A percentile compares a stretch with the other conserved stretches of the same genome.
Evolutionary conservation across 257 asterid species (phyloP).

Genomic region (Solanum microdontum): DNA sequence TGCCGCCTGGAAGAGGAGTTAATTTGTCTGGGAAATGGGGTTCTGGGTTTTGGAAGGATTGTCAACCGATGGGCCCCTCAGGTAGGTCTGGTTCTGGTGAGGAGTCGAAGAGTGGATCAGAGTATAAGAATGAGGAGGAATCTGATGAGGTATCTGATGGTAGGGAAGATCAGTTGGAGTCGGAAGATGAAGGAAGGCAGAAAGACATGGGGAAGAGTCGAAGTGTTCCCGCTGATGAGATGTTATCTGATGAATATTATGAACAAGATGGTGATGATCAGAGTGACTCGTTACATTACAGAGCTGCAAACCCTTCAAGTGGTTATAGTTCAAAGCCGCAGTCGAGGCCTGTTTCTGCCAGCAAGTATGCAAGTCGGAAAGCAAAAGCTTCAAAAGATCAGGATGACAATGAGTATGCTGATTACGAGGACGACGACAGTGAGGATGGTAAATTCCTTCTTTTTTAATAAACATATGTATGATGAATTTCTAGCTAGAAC

Average conservation of each 20-base stretch:
- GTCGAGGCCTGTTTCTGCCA: slow-evolving; percentile 30
- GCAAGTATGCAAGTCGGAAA: slow-evolving; percentile 35
- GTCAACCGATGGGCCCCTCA: slow-evolving; percentile 35
- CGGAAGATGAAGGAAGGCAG: slow-evolving; percentile 41
- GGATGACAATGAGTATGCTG: slow-evolving; percentile 41
- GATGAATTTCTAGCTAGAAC: neutral
- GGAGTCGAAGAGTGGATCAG: slow-evolving; percentile 87
- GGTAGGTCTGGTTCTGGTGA: slow-evolving; percentile 69
- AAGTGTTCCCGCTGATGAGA: slow-evolving; percentile 71
- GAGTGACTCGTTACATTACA: slow-evolving; percentile 50
- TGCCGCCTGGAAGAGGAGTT: slow-evolving; percentile 30
- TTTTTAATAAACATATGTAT: neutral
- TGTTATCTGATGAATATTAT: slow-evolving; percentile 95
- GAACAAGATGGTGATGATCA: slow-evolving; percentile 93
- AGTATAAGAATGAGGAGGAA: slow-evolving; percentile 53
- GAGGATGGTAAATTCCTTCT: slow-evolving; percentile 27
- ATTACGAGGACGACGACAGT: slow-evolving; percentile 43
- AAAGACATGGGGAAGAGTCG: slow-evolving; percentile 43
- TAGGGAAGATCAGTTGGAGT: slow-evolving; percentile 43
- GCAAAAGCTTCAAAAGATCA: slow-evolving; percentile 37
- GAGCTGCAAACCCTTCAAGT: slow-evolving; percentile 37
- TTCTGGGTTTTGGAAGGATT: slow-evolving; percentile 80
- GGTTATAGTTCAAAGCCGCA: slow-evolving; percentile 45
- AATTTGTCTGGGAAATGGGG: slow-evolving; percentile 64
- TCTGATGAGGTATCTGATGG: slow-evolving; percentile 73